Evolutionary conservation across 345 rosid genomes (phyloP), one percentile per base, ranked within the genome.

Genomic region (Pistacia vera): DNA sequence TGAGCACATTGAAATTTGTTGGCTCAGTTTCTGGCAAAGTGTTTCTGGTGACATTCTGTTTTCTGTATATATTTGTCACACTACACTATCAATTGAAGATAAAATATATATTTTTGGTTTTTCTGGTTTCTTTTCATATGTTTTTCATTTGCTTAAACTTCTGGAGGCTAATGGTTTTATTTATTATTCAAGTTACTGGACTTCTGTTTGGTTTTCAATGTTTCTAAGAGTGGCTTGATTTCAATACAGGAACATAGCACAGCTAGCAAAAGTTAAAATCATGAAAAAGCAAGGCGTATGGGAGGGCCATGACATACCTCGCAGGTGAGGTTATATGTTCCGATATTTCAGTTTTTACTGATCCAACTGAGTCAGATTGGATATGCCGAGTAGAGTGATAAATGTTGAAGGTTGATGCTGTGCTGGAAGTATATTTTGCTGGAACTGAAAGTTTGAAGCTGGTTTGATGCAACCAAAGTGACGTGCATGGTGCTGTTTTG

Each of bases 271-370:
- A 84, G 89, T 91, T 60, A 85, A 63, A 78, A 66, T 89, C 44
- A 86, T 88, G 93, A 86, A 70, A 79, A 84, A 68, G 65, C 78
- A 81, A 61, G 88, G 90, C 69, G 73, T 84, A 52, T 86, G 95
- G 95, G 93, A 88, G 82, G 90, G 85, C 74, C 90, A 89, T 75
- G 4, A 9, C 4, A 71, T 91, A 81, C 89, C 90, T 72, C 61
- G 48, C 77, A 81, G 90, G 95, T 89, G 16, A 56, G 25, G 13
- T 33, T 33, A 61, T 14, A 56, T 13, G 5, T 14, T 57, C 16
- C 48, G 13, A 60, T 33, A 49, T 69, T 65, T 41, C 25, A 5
- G 10, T n/a, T 55, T 38, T 38, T 38, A 38, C 33, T 2, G 33
- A 30, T 30, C 33, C 33, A 30, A 30, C 33, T 30, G 33, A 4